Evolutionary conservation across 345 rosid genomes (phyloP).

Genomic region (Durio zibethinus): DNA sequence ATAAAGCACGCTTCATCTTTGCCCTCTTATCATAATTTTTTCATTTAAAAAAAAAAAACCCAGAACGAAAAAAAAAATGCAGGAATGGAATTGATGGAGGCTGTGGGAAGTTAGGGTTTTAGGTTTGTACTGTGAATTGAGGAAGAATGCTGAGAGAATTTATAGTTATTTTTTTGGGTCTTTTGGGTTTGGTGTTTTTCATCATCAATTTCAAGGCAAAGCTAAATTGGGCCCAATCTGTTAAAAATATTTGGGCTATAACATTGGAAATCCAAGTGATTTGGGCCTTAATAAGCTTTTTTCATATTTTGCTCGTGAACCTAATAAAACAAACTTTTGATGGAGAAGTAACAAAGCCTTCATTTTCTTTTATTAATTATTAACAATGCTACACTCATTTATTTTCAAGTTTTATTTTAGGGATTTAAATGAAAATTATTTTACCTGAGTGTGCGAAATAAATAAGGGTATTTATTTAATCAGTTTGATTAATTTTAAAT

Average conservation of each 20-base stretch:
- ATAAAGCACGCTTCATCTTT: constrained; percentile 41
- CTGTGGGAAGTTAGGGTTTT: not conserved
- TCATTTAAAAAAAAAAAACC: not conserved
- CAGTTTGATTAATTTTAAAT: no score
- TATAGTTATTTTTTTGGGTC: not conserved
- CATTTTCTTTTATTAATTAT: no score
- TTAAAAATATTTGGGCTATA: not conserved
- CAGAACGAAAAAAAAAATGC: no score
- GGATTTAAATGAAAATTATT: no score
- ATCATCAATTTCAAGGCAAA: not conserved
- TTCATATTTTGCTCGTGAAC: not conserved
- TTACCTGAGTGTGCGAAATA: no score
- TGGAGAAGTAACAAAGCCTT: not conserved
- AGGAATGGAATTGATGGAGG: not conserved
- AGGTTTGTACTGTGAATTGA: not conserved
- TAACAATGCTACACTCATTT: no score
- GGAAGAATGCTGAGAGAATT: not conserved
- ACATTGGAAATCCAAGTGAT: not conserved
- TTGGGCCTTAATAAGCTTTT: not conserved
- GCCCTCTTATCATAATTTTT: constrained; percentile 15
- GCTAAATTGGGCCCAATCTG: not conserved
- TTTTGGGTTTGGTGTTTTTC: not conserved
- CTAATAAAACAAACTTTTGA: not conserved
- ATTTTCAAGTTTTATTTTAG: no score
- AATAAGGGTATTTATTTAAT: no score